These are phyloP conservation scores for Pseudocercospora vitis DNA, from an alignment of 2,329 filamentous ascomycete genomes.

Conservation along the genomic window DNA sequence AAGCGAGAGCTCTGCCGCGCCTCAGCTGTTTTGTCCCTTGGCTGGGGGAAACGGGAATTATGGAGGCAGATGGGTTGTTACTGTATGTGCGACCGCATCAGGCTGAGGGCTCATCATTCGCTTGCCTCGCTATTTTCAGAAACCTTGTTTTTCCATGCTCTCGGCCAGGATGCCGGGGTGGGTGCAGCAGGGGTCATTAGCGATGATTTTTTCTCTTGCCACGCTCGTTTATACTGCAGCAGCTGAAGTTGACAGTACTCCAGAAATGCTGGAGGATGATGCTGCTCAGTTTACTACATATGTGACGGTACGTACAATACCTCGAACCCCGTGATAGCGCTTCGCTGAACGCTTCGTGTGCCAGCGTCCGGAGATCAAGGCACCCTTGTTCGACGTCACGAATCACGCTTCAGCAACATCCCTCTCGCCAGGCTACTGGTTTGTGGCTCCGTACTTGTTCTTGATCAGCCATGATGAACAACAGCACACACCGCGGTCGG, in stretches of 20 bases:
- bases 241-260: too few species aligned
- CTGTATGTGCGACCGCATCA: too few species aligned
- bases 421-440: slow-evolving; percentile 8
- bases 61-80: too few species aligned
- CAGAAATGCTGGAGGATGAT: neutral
- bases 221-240: too few species aligned
- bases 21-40: too few species aligned
- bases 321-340: neutral
- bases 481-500: neutral
- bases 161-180: too few species aligned
- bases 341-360: neutral
- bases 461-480: slow-evolving; percentile 8
- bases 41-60: too few species aligned
- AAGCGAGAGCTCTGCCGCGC: too few species aligned
- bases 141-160: too few species aligned
- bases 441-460: slow-evolving; percentile 10
- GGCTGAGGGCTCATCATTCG: too few species aligned
- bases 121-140: too few species aligned
- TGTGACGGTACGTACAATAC: neutral
- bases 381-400: slow-evolving; percentile 8
- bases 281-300: neutral
- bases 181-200: too few species aligned
- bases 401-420: neutral
- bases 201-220: neutral
- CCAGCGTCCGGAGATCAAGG: slow-evolving; percentile 15